Conservation (phyloP, 75 land plant genomes). For the Larix kaempferi region DNA sequence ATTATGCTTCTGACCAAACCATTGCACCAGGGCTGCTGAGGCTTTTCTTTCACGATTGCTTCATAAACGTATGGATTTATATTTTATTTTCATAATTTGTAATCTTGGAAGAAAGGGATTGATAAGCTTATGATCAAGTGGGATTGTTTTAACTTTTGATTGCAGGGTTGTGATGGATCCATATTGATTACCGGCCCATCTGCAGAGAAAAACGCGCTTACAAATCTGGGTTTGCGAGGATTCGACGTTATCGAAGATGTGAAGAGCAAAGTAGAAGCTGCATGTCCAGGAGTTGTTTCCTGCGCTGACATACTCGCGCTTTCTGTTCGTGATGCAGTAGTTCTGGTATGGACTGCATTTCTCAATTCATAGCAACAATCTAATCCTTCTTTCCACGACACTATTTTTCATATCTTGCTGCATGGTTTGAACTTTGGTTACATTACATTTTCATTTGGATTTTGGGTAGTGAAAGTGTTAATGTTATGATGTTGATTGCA, state of each 20-base stretch:
- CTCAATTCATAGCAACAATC: too few species aligned
- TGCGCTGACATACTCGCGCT: constrained; percentile 26
- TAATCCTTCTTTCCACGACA: too few species aligned
- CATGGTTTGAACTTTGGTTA: too few species aligned
- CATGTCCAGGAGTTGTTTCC: constrained; percentile 18
- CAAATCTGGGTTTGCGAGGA: constrained; percentile 17
- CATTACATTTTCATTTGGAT: too few species aligned
- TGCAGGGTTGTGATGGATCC: constrained; percentile 23
- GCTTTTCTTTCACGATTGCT: not conserved
- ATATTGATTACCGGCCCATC: not conserved
- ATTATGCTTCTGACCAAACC: constrained; percentile 1
- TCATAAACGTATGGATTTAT: too few species aligned
- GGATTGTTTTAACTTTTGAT: too few species aligned
- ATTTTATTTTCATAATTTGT: too few species aligned
- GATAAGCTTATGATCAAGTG: too few species aligned
- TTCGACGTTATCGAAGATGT: constrained; percentile 20
- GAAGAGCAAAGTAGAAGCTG: constrained; percentile 19
- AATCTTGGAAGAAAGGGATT: too few species aligned
- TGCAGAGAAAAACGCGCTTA: constrained; percentile 21
- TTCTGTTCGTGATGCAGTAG: constrained; percentile 22
- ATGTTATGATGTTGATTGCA: not conserved
- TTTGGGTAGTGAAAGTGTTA: too few species aligned
- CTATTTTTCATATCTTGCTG: too few species aligned
- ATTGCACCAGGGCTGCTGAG: constrained; percentile 3
- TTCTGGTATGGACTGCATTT: too few species aligned